Evolutionary conservation across 148 eudicot species (phyloP), one percentile per base, ranked within the genome.

Genomic region (Silene latifolia): DNA sequence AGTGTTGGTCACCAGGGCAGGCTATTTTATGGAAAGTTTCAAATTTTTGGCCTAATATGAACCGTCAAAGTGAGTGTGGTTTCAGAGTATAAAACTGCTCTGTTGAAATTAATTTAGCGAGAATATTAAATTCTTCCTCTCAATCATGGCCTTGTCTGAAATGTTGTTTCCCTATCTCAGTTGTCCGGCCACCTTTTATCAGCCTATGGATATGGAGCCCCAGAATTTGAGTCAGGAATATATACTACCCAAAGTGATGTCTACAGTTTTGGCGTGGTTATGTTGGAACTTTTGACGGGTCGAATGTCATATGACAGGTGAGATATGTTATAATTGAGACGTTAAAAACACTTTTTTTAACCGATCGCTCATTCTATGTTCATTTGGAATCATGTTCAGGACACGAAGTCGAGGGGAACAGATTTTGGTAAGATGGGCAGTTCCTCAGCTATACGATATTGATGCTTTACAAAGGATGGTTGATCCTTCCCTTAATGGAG

Each of bases 401-500:
- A 82, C 92, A 48, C 78, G 92, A 60, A 78, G 23, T 72, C 88
- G 97, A 72, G 98, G 89, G 64, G 97, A 95, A 75, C 93, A 90
- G 72, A 84, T 90, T 71, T 75, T 95, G 71, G 98, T 89, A 62
- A 85, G 97, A 82, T 95, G 98, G 98, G 96, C 98, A 71, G 76
- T 95, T 72, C 98, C 98, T 63, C 98, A 95, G 85, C 96, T 95
- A 75, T 93, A 95, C 83, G 98, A 95, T 84, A 95, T 95, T 75
- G 96, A 89, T 75, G 97, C 97, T 64, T 90, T 95, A 84, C 75
- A 88, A 25, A 77, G 93, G 63, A 95, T 95, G 97, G 97, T 95
- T 73, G 98, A 95, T 84, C 97, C 96, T 70, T 88, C 92, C 80
- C 87, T 95, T 21, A 76, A 81, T 47, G 88, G 96, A 62, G 74